These are phyloP conservation scores for Actinidia chinensis DNA, from an alignment of 179 eudicot species.

Conservation along the genomic window DNA sequence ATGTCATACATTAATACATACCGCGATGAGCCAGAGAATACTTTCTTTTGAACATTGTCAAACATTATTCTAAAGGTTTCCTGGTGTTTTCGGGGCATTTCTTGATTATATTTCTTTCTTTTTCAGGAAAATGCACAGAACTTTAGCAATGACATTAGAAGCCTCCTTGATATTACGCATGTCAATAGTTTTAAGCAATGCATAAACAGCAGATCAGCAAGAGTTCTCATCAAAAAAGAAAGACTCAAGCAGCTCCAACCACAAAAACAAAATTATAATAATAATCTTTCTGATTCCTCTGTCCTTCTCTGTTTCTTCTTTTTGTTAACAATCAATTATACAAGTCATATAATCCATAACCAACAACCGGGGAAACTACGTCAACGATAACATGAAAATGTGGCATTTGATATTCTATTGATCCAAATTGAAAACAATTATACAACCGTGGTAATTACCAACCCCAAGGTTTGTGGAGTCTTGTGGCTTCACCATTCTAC, in stretches of 20 bases:
- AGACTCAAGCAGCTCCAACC: constrained; percentile 11
- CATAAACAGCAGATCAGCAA: background rate
- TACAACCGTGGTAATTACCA: constrained; percentile 3
- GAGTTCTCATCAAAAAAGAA: background rate
- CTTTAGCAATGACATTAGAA: background rate
- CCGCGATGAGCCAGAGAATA: background rate
- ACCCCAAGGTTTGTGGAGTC: constrained; percentile 1
- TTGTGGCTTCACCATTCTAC: background rate
- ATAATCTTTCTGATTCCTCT: background rate
- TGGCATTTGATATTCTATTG: constrained; percentile 1
- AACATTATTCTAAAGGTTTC: background rate
- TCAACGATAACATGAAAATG: background rate
- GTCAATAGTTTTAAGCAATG: background rate
- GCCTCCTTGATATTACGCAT: background rate
- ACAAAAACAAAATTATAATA: background rate
- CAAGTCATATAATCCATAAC: background rate
- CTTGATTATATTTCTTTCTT: background rate
- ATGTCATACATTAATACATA: background rate
- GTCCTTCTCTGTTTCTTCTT: background rate
- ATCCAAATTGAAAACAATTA: background rate
- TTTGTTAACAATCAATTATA: background rate
- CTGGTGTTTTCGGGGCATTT: background rate
- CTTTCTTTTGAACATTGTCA: background rate
- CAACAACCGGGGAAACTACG: background rate
- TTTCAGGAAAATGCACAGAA: background rate